A percentile compares a stretch with the other conserved stretches of the same genome.
These are phyloP conservation scores for Lentinula detonsa DNA, from an alignment of 768 basidiomycete genomes.

Conservation along the genomic window DNA sequence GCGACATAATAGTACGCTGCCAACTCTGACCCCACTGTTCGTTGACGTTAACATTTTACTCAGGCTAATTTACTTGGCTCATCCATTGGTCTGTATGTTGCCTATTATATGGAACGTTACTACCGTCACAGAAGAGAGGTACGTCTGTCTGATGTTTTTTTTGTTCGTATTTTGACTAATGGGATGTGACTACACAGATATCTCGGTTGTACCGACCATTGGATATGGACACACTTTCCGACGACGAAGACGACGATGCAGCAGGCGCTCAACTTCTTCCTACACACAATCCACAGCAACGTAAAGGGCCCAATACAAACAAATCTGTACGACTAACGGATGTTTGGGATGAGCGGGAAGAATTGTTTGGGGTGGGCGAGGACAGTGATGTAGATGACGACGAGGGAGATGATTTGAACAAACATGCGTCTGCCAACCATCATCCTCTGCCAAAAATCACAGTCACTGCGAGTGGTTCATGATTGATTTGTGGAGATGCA, in stretches of 20 bases:
- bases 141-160: slow-evolving; percentile 8
- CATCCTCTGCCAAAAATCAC: background rate
- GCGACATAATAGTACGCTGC: slow-evolving; percentile 59
- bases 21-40: background rate
- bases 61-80: slow-evolving; percentile 81
- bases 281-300: slow-evolving; percentile 22
- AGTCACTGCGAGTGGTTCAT: background rate
- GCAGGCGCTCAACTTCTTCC: slow-evolving; percentile 55
- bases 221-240: slow-evolving; percentile 41
- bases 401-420: slow-evolving; percentile 3
- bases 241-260: slow-evolving; percentile 49
- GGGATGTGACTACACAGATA: slow-evolving; percentile 39
- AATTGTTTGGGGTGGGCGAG: slow-evolving; percentile 62
- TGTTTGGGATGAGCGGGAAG: slow-evolving; percentile 78
- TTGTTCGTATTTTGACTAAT: background rate
- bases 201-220: slow-evolving; percentile 74
- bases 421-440: background rate
- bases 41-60: slow-evolving; percentile 6
- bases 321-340: slow-evolving; percentile 41
- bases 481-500: background rate
- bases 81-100: slow-evolving; percentile 54
- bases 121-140: slow-evolving; percentile 80
- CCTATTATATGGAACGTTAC: slow-evolving; percentile 67
- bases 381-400: slow-evolving; percentile 53
- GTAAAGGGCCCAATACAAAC: slow-evolving; percentile 19